Conservation (phyloP, 2,329 filamentous ascomycete genomes). For the Arthrobotrys pseudoclavata region DNA sequence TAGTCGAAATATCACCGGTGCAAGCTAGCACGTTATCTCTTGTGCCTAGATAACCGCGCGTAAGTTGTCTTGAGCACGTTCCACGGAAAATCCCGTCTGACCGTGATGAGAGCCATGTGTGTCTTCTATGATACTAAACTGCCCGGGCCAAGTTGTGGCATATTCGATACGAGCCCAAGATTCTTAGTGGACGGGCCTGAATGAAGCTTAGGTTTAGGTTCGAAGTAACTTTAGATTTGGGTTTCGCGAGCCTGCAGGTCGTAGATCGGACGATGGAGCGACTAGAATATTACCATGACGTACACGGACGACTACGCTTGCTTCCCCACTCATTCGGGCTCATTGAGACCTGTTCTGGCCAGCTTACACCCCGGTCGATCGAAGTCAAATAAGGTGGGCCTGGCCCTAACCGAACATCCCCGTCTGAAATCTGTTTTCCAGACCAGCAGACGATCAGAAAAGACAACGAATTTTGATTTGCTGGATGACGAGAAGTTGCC, state of each 20-base stretch:
- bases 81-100: background rate
- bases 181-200: background rate
- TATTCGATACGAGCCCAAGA: background rate
- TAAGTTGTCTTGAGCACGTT: background rate
- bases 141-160: background rate
- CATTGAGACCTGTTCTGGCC: slow-evolving; percentile 40
- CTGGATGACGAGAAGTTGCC: slow-evolving; percentile 5
- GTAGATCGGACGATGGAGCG: background rate
- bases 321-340: slow-evolving; percentile 21
- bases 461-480: slow-evolving; percentile 27
- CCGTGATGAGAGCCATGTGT: background rate
- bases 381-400: slow-evolving; percentile 33
- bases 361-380: slow-evolving; percentile 37
- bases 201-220: background rate
- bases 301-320: slow-evolving; percentile 11
- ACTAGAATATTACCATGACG: slow-evolving; percentile 14
- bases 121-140: background rate
- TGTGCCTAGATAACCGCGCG: background rate
- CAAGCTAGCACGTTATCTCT: background rate
- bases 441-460: slow-evolving; percentile 14
- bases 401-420: slow-evolving; percentile 34
- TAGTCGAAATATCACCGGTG: background rate
- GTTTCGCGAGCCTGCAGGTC: background rate
- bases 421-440: slow-evolving; percentile 17
- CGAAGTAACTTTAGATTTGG: background rate